Evolutionary conservation across 495 filamentous ascomycete species (phyloP), one percentile per base, ranked within the genome.

Genomic region (Cercophora newfieldiana): DNA sequence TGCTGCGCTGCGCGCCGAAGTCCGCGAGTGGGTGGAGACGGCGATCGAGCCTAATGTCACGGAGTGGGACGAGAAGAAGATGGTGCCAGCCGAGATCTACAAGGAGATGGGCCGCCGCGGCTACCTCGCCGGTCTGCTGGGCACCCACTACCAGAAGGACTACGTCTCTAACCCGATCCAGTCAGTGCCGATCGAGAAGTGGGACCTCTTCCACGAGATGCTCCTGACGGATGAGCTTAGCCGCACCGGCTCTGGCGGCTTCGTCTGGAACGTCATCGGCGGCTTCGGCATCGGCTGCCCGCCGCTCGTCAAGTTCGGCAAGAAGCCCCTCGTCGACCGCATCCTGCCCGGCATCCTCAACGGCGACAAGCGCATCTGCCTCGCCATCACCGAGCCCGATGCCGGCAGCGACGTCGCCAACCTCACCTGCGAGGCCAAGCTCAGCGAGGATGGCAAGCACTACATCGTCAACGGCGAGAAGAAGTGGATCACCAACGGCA

Each of bases 381-480:
- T 84, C 48, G 80, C 79, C 64, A 80, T 85, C 70, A 85, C 84
- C 3, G 85, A 87, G 71, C 80, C 84, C 55, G 85, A 86, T 67
- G 85, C 83, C 14, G 85, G 81, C 28, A 79, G 74, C 74, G 95
- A 99, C 77, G 95, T 99, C 18, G 95, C 95, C 60, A 97, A 96
- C 79, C 78, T 99, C 47, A 94, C 88, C 25, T 97, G 94, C 75
- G 93, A 97, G 82, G 95, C 95, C 28, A 96, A 96, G 81, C 89
- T 97, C 50, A 89, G 84, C 59, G 87, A 92, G 69, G 94, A 97
- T 74, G 95, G 95, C 73, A 99, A 97, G 84, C 92, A 97, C 78
- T 99, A 96, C 78, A 97, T 99, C 66, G 95, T 99, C 78, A 99
- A 98, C 75, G 95, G 95, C 49, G 95, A 97, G 86, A 98, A 99